These are phyloP conservation scores for Yamadazyma jaroonii DNA, from an alignment of 1,139 yeast genomes.

Conservation along the genomic window DNA sequence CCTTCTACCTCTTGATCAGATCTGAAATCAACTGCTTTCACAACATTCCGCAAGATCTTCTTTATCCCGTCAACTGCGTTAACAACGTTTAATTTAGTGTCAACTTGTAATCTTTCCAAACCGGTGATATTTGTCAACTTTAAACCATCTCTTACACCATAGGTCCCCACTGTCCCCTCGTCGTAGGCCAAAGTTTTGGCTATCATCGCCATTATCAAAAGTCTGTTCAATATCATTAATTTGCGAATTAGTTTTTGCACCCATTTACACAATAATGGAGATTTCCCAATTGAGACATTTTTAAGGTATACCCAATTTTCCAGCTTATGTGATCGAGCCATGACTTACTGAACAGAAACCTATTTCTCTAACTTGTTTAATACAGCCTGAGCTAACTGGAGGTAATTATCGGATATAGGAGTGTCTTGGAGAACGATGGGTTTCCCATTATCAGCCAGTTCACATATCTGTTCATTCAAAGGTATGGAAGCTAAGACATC, in stretches of 20 bases:
- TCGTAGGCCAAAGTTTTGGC: neutral
- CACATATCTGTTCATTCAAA: conserved; percentile 58
- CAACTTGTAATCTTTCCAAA: neutral
- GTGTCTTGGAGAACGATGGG: conserved; percentile 56
- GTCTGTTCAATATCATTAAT: neutral
- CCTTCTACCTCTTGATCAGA: neutral
- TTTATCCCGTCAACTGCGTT: conserved; percentile 8
- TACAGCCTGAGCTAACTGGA: conserved; percentile 39
- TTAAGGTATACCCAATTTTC: too few relatives aligned
- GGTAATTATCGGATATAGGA: conserved; percentile 34
- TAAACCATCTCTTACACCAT: neutral
- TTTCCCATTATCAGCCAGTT: conserved; percentile 59
- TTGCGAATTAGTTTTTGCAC: neutral
- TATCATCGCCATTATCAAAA: neutral
- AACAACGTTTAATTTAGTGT: conserved; percentile 3
- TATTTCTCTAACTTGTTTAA: neutral
- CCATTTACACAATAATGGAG: neutral
- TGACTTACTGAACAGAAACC: too few relatives aligned
- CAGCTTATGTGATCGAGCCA: too few relatives aligned
- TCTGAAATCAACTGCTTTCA: conserved; percentile 6
- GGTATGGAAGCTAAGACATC: conserved; percentile 68
- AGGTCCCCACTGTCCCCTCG: too few relatives aligned
- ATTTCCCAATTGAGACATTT: neutral
- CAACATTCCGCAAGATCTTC: conserved; percentile 4
- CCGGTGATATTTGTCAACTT: neutral